These are phyloP conservation scores for Durusdinium trenchii DNA, from an alignment of 73 alveolate species.

Conservation along the genomic window DNA sequence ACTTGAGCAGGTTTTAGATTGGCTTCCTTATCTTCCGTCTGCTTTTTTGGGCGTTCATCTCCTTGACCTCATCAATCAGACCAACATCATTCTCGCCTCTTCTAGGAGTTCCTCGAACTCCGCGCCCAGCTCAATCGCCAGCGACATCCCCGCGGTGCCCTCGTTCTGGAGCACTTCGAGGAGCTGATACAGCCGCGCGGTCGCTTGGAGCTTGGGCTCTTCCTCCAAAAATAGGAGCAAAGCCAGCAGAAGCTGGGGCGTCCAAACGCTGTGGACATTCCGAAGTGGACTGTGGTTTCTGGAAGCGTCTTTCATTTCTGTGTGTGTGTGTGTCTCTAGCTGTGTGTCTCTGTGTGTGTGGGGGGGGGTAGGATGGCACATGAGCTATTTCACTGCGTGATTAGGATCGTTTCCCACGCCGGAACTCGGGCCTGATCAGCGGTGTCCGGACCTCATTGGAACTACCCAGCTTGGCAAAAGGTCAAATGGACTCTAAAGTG, in stretches of 20 bases:
- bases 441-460: conserved; percentile 12
- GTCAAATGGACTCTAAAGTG: background rate
- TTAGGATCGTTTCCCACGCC: too few relatives aligned
- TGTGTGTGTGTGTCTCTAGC: too few relatives aligned
- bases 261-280: background rate
- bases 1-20: background rate
- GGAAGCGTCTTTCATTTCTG: too few relatives aligned
- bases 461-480: background rate
- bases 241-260: background rate
- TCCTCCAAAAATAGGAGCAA: conserved; percentile 11
- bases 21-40: background rate
- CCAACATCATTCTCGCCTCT: background rate
- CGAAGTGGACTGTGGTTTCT: too few relatives aligned
- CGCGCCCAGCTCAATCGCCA: conserved; percentile 60
- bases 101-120: conserved; percentile 63
- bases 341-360: too few relatives aligned
- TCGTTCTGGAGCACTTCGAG: conserved; percentile 68
- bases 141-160: conserved; percentile 64
- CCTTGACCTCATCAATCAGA: background rate
- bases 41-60: background rate
- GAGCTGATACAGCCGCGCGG: conserved; percentile 48
- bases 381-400: too few relatives aligned
- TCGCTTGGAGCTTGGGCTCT: conserved; percentile 7
- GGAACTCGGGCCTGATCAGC: background rate
- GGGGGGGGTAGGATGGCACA: too few relatives aligned